Evolutionary conservation across 805 yeast genomes (phyloP).

Genomic region (Scheffersomyces lignosus): DNA sequence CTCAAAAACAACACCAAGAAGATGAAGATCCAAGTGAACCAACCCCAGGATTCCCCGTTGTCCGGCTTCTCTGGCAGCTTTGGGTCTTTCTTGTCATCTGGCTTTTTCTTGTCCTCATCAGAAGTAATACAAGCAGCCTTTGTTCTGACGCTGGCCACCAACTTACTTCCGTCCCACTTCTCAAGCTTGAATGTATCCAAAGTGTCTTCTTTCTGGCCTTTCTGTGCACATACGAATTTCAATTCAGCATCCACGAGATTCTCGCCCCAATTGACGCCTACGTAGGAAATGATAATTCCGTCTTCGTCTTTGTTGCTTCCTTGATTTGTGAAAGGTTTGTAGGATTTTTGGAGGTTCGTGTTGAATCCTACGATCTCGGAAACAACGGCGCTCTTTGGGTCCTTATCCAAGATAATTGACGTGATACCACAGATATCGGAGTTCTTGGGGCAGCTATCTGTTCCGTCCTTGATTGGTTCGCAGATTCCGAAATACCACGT

Average conservation of each 20-base stretch:
- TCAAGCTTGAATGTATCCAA: slow-evolving; percentile 24
- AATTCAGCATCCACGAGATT: slow-evolving; percentile 47
- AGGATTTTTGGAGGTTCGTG: slow-evolving; percentile 35
- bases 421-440: slow-evolving; percentile 81
- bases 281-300: slow-evolving; percentile 40
- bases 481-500: slow-evolving; percentile 77
- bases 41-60: slow-evolving; percentile 64
- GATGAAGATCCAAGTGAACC: slow-evolving; percentile 81
- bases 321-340: slow-evolving; percentile 26
- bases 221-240: slow-evolving; percentile 46
- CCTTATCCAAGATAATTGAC: slow-evolving; percentile 49
- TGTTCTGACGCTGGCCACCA: slow-evolving; percentile 31
- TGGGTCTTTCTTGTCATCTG: slow-evolving; percentile 18
- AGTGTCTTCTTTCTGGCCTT: slow-evolving; percentile 18
- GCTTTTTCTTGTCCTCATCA: slow-evolving; percentile 29
- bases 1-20: slow-evolving; percentile 68
- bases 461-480: slow-evolving; percentile 42
- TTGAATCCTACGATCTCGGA: slow-evolving; percentile 65
- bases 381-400: slow-evolving; percentile 37
- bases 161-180: slow-evolving; percentile 37
- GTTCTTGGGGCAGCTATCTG: slow-evolving; percentile 62
- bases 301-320: slow-evolving; percentile 23
- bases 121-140: slow-evolving; percentile 41
- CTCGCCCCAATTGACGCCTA: slow-evolving; percentile 73
- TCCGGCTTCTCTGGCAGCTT: slow-evolving; percentile 15